A percentile compares a stretch with the other conserved stretches of the same genome.
Conservation (phyloP, 768 basidiomycete species). For the Russula lepida region DNA sequence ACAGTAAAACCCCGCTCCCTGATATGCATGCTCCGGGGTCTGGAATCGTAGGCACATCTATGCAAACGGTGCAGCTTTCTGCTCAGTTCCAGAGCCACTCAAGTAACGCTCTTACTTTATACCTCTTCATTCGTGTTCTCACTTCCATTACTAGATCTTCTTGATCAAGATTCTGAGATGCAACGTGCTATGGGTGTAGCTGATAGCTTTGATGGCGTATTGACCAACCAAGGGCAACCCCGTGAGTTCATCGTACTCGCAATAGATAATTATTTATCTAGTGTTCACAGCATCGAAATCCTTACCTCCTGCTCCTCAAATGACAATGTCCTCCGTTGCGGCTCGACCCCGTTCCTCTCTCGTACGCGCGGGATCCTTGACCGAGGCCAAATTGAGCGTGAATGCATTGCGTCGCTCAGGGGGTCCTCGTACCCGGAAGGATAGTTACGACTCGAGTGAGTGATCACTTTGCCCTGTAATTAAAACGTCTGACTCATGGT, state of each 20-base stretch:
- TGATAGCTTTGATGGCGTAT: conserved; percentile 18
- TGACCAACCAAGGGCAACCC: conserved; percentile 7
- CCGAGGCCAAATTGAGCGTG: conserved; percentile 13
- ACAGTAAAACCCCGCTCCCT: conserved; percentile 13
- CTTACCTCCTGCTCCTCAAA: conserved; percentile 1
- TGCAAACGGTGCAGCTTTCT: conserved; percentile 20
- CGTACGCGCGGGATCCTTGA: conserved; percentile 17
- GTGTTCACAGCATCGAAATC: background rate
- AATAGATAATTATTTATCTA: background rate
- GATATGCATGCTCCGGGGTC: conserved; percentile 3
- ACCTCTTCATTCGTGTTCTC: background rate
- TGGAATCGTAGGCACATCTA: conserved; percentile 7
- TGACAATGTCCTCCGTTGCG: conserved; percentile 4
- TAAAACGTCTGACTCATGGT: background rate
- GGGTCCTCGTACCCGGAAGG: background rate
- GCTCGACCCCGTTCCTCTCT: conserved; percentile 13
- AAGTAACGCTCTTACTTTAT: background rate
- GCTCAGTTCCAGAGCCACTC: conserved; percentile 16
- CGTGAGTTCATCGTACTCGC: conserved; percentile 2
- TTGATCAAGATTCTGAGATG: conserved; percentile 22
- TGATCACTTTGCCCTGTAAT: background rate
- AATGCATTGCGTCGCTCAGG: conserved; percentile 9
- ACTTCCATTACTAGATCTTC: conserved; percentile 14
- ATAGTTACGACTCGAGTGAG: conserved; percentile 13
- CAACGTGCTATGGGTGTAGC: conserved; percentile 18